Conservation (phyloP, 805 yeast genomes). For the Hanseniaspora valbyensis region DNA sequence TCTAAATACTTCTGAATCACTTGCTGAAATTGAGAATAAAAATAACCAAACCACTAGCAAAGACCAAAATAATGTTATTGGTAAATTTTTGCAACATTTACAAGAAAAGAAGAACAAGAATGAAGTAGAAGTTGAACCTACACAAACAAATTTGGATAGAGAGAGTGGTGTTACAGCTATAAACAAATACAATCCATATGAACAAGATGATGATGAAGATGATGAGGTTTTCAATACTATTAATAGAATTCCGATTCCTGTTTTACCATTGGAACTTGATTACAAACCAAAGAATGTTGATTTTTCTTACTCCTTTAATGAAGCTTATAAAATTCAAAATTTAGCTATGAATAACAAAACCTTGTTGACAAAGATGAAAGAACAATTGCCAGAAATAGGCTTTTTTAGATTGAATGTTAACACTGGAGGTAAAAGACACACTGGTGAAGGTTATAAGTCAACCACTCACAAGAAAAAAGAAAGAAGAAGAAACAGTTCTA, state of each 20-base stretch:
- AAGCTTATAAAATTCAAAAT: slow-evolving; percentile 5
- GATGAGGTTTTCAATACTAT: neutral
- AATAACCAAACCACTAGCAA: neutral
- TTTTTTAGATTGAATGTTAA: slow-evolving; percentile 39
- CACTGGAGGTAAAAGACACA: slow-evolving; percentile 11
- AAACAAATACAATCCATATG: neutral
- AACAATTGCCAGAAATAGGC: slow-evolving; percentile 36
- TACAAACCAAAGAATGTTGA: slow-evolving; percentile 5
- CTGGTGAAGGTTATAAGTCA: neutral
- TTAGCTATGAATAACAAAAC: neutral
- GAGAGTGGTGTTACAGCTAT: neutral
- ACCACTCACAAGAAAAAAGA: slow-evolving; percentile 16
- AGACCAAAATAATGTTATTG: slow-evolving; percentile 7
- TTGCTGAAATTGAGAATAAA: neutral
- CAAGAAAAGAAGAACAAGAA: slow-evolving; percentile 4
- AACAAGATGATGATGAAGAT: neutral
- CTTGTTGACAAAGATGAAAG: slow-evolving; percentile 18
- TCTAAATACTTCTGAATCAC: neutral
- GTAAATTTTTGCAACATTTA: neutral
- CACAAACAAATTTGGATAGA: too few species aligned
- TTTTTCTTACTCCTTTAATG: slow-evolving; percentile 4
- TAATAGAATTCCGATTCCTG: neutral
- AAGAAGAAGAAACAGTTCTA: slow-evolving; percentile 2
- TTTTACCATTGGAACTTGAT: slow-evolving; percentile 3
- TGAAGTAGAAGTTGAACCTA: too few species aligned